A percentile compares a stretch with the other conserved stretches of the same genome.
These are phyloP conservation scores for Lathyrus tuberosus DNA, from an alignment of 306 rosid species.

Conservation along the genomic window DNA sequence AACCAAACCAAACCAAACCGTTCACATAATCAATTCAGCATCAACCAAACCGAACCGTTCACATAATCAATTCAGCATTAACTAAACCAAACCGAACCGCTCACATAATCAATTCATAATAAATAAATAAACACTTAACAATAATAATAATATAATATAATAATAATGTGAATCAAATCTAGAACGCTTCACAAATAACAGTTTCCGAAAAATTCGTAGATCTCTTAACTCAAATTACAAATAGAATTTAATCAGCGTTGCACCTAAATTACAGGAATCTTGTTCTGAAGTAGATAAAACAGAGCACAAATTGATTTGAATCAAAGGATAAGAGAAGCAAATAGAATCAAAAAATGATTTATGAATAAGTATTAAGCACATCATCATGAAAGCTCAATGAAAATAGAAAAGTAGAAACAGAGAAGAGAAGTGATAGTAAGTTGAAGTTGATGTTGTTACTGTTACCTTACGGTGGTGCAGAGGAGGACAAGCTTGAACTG, in stretches of 20 bases:
- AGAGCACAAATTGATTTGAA: not conserved
- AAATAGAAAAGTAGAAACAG: not conserved
- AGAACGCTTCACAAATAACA: not conserved
- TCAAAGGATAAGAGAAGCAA: constrained; percentile 12
- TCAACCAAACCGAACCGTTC: constrained; percentile 25
- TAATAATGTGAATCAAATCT: not conserved
- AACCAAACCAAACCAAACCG: constrained; percentile 42
- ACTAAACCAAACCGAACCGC: constrained; percentile 32
- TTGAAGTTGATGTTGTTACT: constrained; percentile 42
- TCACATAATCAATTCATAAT: not conserved
- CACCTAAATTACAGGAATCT: not conserved
- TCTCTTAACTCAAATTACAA: not conserved
- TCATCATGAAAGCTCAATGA: no score
- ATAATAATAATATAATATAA: not conserved
- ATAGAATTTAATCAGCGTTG: not conserved
- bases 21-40: constrained; percentile 4
- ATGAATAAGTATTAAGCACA: no score
- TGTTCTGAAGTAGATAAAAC: not conserved
- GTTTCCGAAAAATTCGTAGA: constrained; percentile 11
- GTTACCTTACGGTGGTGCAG: constrained; percentile 77
- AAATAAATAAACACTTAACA: not conserved
- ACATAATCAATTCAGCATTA: not conserved
- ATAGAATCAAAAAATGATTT: not conserved
- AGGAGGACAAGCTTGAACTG: constrained; percentile 67
- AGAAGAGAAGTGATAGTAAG: not conserved